Conservation (phyloP, 306 rosid genomes). For the Cyclanthera cordifolia region DNA sequence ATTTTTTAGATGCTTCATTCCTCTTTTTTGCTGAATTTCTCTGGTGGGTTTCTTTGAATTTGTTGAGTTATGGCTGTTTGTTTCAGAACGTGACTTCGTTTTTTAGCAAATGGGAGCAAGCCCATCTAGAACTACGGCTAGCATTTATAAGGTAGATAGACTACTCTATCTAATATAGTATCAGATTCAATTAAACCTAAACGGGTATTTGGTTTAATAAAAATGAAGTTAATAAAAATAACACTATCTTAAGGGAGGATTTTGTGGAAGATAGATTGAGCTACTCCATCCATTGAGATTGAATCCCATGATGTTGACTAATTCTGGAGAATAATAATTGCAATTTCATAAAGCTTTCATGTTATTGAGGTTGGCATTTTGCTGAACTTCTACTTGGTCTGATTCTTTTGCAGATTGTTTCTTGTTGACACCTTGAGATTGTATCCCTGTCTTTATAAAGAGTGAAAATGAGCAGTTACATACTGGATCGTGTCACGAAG, state of each 20-base stretch:
- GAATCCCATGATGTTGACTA: too few relatives aligned
- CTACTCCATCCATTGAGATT: too few relatives aligned
- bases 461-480: constrained; percentile 29
- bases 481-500: constrained; percentile 34
- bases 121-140: neutral
- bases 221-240: too few relatives aligned
- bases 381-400: neutral
- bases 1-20: neutral
- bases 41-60: neutral
- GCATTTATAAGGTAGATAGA: too few relatives aligned
- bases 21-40: neutral
- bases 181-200: too few relatives aligned
- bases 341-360: neutral
- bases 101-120: neutral
- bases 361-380: neutral
- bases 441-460: constrained; percentile 3
- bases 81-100: neutral
- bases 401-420: neutral
- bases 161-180: too few relatives aligned
- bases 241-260: too few relatives aligned
- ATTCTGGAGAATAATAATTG: neutral
- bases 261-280: too few relatives aligned
- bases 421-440: neutral
- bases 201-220: too few relatives aligned
- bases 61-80: neutral